A percentile compares a stretch with the other conserved stretches of the same genome.
phyloP scores from a whole-genome alignment of 2,329 filamentous ascomycete genomes.

The Cadophora sp. region DNA sequence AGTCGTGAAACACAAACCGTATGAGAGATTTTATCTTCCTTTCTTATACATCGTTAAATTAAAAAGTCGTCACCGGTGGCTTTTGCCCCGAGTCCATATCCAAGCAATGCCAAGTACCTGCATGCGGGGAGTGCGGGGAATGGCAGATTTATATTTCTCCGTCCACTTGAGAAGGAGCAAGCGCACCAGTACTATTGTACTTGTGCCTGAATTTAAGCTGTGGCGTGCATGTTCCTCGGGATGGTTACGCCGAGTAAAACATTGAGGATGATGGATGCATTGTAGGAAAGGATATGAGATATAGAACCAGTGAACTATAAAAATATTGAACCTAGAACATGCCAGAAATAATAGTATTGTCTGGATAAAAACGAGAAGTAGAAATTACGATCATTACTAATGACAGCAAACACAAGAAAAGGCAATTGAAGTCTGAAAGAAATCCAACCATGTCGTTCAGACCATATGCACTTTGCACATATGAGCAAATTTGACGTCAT shows the following conservation, averaged over 20 bases:
- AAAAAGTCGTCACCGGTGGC: slow-evolving; percentile 1
- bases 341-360: no score
- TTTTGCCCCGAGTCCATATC: slow-evolving; percentile 4
- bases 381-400: no score
- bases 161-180: not conserved
- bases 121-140: slow-evolving; percentile 16
- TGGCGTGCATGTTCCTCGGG: not conserved
- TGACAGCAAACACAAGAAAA: no score
- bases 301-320: no score
- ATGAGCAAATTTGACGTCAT: no score
- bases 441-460: no score
- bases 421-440: no score
- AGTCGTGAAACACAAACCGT: not conserved
- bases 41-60: not conserved
- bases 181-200: not conserved
- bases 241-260: slow-evolving; percentile 1
- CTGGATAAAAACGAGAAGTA: no score
- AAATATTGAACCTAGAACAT: no score
- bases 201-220: not conserved
- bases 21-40: not conserved
- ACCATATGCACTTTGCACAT: no score
- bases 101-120: slow-evolving; percentile 9
- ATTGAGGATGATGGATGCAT: no score
- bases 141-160: slow-evolving; percentile 5
- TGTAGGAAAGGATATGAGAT: no score